Evolutionary conservation across 1,139 yeast genomes (phyloP).

Genomic region (Geotrichum phurueaensis): DNA sequence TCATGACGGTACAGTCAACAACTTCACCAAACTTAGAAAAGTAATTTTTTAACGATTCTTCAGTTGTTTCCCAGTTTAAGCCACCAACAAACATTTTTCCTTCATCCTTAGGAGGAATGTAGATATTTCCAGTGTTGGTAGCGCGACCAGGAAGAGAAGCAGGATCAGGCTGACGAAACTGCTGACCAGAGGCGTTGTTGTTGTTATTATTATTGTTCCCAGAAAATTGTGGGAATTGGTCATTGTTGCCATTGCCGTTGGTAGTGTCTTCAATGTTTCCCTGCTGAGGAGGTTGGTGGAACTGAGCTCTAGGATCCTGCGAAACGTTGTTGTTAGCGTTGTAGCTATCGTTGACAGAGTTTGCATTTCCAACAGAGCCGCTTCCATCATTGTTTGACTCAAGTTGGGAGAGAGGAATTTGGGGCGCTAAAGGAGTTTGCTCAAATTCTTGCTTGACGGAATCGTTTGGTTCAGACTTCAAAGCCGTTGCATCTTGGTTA

Average conservation of each 20-base stretch:
- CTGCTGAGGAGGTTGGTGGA: background rate
- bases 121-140: constrained; percentile 36
- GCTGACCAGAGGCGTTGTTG: background rate
- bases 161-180: constrained; percentile 11
- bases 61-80: constrained; percentile 96
- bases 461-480: constrained; percentile 11
- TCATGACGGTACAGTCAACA: constrained; percentile 86
- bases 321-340: constrained; percentile 39
- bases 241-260: background rate
- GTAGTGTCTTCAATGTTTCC: background rate
- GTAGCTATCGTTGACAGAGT: constrained; percentile 17
- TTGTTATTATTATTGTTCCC: background rate
- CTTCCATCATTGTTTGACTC: background rate
- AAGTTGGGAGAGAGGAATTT: constrained; percentile 21
- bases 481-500: constrained; percentile 10
- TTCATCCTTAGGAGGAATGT: constrained; percentile 42
- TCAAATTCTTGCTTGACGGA: constrained; percentile 3
- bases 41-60: constrained; percentile 65
- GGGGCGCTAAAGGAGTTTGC: constrained; percentile 6
- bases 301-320: constrained; percentile 17
- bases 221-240: background rate
- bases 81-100: constrained; percentile 99
- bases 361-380: constrained; percentile 9
- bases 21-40: constrained; percentile 90
- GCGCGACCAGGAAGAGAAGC: constrained; percentile 17